A percentile compares a stretch with the other conserved stretches of the same genome.
Evolutionary conservation across 164 flowering plant genomes (phyloP).

Genomic region (Annona cherimola): DNA sequence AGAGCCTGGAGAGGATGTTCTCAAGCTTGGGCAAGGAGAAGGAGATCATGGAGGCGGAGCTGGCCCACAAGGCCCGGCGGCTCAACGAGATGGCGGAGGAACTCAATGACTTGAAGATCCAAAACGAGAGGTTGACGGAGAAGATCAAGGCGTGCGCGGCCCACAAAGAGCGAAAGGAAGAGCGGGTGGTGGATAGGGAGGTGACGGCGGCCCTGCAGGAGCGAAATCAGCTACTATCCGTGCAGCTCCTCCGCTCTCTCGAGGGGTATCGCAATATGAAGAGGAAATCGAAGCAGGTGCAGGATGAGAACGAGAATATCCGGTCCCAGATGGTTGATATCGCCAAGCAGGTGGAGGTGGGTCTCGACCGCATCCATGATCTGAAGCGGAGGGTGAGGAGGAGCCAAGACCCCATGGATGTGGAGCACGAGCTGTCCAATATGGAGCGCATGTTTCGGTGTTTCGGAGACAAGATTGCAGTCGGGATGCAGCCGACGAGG

Average conservation of each 20-base stretch:
- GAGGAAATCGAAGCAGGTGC: slow-evolving; percentile 39
- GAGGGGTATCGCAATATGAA: slow-evolving; percentile 59
- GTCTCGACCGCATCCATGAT: slow-evolving; percentile 27
- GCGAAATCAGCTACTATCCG: slow-evolving; percentile 55
- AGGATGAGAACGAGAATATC: slow-evolving; percentile 36
- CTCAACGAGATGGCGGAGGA: slow-evolving; percentile 59
- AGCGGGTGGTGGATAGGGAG: slow-evolving; percentile 4
- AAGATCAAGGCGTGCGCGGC: slow-evolving; percentile 42
- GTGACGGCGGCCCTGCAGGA: slow-evolving; percentile 38
- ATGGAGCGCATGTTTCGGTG: slow-evolving; percentile 36
- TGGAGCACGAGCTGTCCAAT: slow-evolving; percentile 34
- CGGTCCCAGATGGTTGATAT: slow-evolving; percentile 33
- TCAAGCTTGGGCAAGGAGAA: slow-evolving; percentile 86
- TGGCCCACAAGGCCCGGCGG: slow-evolving; percentile 56
- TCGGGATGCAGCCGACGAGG: not conserved
- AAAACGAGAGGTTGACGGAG: slow-evolving; percentile 50
- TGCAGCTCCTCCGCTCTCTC: slow-evolving; percentile 54
- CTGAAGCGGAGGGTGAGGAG: slow-evolving; percentile 18
- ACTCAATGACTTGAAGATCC: slow-evolving; percentile 53
- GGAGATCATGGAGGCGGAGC: slow-evolving; percentile 73
- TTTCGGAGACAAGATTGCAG: slow-evolving; percentile 22
- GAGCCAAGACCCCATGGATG: slow-evolving; percentile 1
- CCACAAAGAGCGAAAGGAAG: slow-evolving; percentile 37
- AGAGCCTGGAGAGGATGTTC: slow-evolving; percentile 76
- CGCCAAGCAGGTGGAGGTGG: slow-evolving; percentile 23